Evolutionary conservation across 768 basidiomycete species (phyloP), one percentile per base, ranked within the genome.

Genomic region (Leccinum disarticulatum): DNA sequence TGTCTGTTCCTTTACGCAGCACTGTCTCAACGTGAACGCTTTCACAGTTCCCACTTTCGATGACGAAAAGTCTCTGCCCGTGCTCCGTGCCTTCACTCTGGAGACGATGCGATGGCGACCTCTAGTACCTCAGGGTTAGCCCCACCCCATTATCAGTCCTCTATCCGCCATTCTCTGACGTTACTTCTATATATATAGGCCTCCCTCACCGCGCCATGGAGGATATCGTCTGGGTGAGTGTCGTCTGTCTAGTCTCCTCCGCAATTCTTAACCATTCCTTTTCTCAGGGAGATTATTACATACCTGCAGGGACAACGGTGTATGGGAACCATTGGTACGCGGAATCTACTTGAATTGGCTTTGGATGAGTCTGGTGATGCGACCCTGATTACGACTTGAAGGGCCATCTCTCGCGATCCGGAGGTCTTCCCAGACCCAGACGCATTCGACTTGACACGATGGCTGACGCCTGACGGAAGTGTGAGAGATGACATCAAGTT

Each of bases 401-500:
- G 75, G 62, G 70, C 68, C 8, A 74, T 79, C 22, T 64, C 70
- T 19, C 76, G 76, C 41, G 77, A 78, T 57, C 69, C 74, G 31
- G 70, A 71, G 13, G 63, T 73, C 13, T 79, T 76, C 51, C 74
- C 74, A 3, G 68, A 77, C 54, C 77, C 78, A 4, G 61, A 70
- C n/a, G 62, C 54, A 1, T 80, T 80, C 58, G 62, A 76, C 35
- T 70, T 76, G 5, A 66, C 65, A 4, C 73, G 79, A 7, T 76
- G 70, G 64, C 52, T 76, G 6, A 64, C 53, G 4, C 6, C 43
- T 0, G 59, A 62, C 2, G 65, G 61, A 28, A 47, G 47, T 13
- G 27, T 84, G 10, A 74, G 76, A 31, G 79, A 81, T 3, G 81
- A 83, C 55, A 62, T 83, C 15, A 80, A 77, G 61, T 71, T 77